Conservation (phyloP, 176 grass and related monocot genomes). For the Oryza australiensis region DNA sequence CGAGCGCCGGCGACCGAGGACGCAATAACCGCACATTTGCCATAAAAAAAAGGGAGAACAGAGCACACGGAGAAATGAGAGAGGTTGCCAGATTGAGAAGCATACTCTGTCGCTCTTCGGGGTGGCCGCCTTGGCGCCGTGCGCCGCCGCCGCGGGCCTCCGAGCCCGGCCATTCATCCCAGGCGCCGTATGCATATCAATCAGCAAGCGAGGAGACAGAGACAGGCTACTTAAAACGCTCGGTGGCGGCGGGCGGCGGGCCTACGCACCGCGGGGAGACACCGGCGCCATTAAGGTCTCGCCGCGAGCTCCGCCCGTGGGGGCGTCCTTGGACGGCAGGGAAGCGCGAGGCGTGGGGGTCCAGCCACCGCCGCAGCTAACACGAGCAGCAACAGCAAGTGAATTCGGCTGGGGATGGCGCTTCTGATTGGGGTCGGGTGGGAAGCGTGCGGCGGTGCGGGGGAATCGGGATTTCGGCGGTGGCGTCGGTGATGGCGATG, state of each 20-base stretch:
- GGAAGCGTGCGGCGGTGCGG: neutral
- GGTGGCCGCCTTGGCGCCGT: constrained; percentile 26
- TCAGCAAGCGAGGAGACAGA: neutral
- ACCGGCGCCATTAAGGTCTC: constrained; percentile 26
- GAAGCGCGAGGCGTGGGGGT: neutral
- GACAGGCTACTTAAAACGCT: neutral
- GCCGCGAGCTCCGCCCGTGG: constrained; percentile 6
- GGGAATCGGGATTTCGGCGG: constrained; percentile 36
- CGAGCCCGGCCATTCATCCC: constrained; percentile 47
- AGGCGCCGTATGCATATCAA: constrained; percentile 15
- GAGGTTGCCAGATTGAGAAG: constrained; percentile 19
- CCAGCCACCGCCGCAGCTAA: constrained; percentile 29
- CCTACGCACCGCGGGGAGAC: constrained; percentile 16
- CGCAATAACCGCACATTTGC: constrained; percentile 1
- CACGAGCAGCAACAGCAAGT: neutral
- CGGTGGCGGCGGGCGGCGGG: neutral
- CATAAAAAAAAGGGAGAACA: constrained; percentile 11
- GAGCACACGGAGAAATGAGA: neutral
- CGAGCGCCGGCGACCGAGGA: neutral
- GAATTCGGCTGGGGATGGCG: constrained; percentile 7
- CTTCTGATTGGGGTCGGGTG: constrained; percentile 2
- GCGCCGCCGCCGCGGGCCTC: constrained; percentile 20
- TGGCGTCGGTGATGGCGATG: constrained; percentile 38
- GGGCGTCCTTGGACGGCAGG: constrained; percentile 3
- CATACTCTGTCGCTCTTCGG: constrained; percentile 70